Percentiles rank a stretch among this genome's conserved stretches.
Evolutionary conservation across 805 yeast species (phyloP).

Genomic region (Saccharomycopsis vini): DNA sequence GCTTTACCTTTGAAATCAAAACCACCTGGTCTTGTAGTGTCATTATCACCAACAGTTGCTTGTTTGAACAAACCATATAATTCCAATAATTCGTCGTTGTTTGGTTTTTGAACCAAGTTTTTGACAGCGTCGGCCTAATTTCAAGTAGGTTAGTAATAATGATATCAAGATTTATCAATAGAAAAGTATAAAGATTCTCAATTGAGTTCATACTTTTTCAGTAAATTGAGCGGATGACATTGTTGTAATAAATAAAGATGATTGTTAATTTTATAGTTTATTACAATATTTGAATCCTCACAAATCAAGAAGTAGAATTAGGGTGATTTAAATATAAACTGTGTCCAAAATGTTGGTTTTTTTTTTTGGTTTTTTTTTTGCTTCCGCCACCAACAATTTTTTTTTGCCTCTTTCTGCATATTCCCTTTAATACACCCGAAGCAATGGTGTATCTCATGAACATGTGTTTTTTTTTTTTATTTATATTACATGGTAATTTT

Average conservation of each 20-base stretch:
- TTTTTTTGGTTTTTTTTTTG: too few species aligned
- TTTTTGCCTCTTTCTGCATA: too few species aligned
- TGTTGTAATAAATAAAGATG: not conserved
- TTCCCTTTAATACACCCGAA: too few species aligned
- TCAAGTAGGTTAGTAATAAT: not conserved
- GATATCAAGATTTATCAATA: not conserved
- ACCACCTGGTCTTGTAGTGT: constrained; percentile 78
- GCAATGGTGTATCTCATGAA: too few species aligned
- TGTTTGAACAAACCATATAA: constrained; percentile 93
- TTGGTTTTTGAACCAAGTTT: constrained; percentile 65
- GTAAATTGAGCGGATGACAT: constrained; percentile 19
- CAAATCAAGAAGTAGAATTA: too few species aligned
- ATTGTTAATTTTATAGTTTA: too few species aligned
- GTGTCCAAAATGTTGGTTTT: too few species aligned
- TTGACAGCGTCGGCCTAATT: constrained; percentile 74
- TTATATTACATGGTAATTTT: too few species aligned
- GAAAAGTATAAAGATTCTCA: not conserved
- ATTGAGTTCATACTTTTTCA: constrained; percentile 6
- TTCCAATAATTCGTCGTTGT: constrained; percentile 76
- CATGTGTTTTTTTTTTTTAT: too few species aligned
- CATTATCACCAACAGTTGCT: constrained; percentile 94
- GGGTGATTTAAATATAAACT: too few species aligned
- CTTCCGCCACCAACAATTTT: too few species aligned
- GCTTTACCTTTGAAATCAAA: constrained; percentile 92
- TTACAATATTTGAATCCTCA: too few species aligned